Conservation (phyloP, 306 rosid genomes). For the Vicia sativa region DNA sequence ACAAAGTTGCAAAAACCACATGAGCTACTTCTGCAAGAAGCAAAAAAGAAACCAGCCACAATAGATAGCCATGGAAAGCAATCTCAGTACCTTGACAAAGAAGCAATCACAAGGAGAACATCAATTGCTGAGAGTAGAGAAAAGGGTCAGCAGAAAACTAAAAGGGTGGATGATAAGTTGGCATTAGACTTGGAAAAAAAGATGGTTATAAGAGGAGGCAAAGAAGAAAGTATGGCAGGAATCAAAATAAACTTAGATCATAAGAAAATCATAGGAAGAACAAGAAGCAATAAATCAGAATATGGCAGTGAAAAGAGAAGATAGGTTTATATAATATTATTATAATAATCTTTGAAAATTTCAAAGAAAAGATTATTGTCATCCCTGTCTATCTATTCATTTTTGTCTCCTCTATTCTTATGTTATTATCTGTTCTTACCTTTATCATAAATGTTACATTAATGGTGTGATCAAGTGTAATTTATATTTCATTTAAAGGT, state of each 20-base stretch:
- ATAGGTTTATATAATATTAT: conserved; percentile 42
- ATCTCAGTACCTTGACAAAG: conserved; percentile 48
- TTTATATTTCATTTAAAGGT: conserved; percentile 31
- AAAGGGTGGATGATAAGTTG: conserved; percentile 52
- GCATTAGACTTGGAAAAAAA: conserved; percentile 52
- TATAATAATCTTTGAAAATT: conserved; percentile 29
- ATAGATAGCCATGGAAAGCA: conserved; percentile 49
- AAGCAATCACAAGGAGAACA: conserved; percentile 50
- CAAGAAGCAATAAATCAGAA: conserved; percentile 70
- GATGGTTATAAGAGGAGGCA: conserved; percentile 48
- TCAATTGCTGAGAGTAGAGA: conserved; percentile 48
- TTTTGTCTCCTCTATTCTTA: conserved; percentile 42
- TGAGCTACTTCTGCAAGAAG: conserved; percentile 50
- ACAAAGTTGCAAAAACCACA: conserved; percentile 46
- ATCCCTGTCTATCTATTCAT: conserved; percentile 31
- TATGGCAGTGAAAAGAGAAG: conserved; percentile 62
- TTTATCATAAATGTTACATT: conserved; percentile 45
- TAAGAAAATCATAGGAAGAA: conserved; percentile 49
- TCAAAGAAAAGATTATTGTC: conserved; percentile 29
- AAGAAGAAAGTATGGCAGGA: conserved; percentile 45
- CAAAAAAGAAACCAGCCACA: conserved; percentile 47
- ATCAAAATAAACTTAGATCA: conserved; percentile 59
- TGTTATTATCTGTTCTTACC: conserved; percentile 35
- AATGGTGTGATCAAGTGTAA: conserved; percentile 35
- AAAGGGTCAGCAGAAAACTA: conserved; percentile 48